Evolutionary conservation across 345 rosid genomes (phyloP).

Genomic region (Boechera retrofracta): DNA sequence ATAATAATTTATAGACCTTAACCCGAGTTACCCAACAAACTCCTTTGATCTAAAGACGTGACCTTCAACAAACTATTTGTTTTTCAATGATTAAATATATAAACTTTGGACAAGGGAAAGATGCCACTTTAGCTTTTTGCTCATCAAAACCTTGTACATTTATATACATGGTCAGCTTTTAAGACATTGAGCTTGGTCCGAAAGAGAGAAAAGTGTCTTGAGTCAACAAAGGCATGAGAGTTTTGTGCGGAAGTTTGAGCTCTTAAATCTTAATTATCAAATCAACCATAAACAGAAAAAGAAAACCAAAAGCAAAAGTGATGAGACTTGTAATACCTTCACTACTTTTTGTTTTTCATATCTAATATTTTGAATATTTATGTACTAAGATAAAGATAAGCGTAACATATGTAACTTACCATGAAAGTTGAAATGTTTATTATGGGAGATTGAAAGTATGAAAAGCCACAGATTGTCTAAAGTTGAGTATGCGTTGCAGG

Average conservation of each 20-base stretch:
- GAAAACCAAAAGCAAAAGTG: slow-evolving; percentile 14
- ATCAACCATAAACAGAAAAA: slow-evolving; percentile 2
- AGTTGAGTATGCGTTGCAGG: too few species aligned
- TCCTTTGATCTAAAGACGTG: not conserved
- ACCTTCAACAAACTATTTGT: not conserved
- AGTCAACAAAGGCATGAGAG: slow-evolving; percentile 41
- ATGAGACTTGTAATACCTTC: slow-evolving; percentile 14
- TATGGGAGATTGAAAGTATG: too few species aligned
- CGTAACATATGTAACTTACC: not conserved
- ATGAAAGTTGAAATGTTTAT: not conserved
- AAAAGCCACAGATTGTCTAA: too few species aligned
- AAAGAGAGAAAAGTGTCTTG: slow-evolving; percentile 23
- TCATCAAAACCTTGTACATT: slow-evolving; percentile 20
- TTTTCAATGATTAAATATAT: not conserved
- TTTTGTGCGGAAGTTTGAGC: slow-evolving; percentile 40
- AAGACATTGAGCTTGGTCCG: slow-evolving; percentile 28
- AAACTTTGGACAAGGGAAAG: not conserved
- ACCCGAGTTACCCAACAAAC: not conserved
- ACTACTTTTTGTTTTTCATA: not conserved
- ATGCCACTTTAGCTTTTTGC: not conserved
- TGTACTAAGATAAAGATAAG: slow-evolving; percentile 9
- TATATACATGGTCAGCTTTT: slow-evolving; percentile 34
- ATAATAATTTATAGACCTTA: not conserved
- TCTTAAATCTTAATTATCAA: slow-evolving; percentile 31
- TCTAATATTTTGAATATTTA: not conserved